Conservation (phyloP, 1,284 basidiomycete genomes). For the Marasmius oreades region DNA sequence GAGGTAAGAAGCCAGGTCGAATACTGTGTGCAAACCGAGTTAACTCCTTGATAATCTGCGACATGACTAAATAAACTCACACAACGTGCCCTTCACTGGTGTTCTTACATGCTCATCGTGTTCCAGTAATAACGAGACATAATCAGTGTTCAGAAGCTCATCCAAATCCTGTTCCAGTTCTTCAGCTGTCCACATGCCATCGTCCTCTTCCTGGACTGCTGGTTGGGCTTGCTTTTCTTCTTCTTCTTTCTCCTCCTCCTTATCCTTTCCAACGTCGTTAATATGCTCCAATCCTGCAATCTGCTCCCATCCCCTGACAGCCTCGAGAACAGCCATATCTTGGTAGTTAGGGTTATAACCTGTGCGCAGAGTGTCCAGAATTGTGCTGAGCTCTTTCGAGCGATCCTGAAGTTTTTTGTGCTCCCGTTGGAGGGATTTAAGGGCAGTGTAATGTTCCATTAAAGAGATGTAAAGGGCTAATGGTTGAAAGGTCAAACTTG, state of each 20-base stretch:
- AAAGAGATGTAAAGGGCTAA: constrained; percentile 81
- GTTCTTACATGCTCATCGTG: constrained; percentile 64
- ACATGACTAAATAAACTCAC: constrained; percentile 39
- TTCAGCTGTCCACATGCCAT: constrained; percentile 51
- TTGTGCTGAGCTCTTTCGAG: constrained; percentile 77
- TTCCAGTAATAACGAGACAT: constrained; percentile 69
- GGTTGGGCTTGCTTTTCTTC: constrained; percentile 30
- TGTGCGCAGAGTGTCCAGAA: constrained; percentile 77
- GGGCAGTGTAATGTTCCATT: constrained; percentile 67
- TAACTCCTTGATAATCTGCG: background rate
- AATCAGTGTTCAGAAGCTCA: constrained; percentile 66
- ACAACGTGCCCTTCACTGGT: constrained; percentile 43
- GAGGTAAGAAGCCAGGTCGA: constrained; percentile 80
- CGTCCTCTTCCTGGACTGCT: constrained; percentile 36
- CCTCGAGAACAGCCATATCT: constrained; percentile 98
- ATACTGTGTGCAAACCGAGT: constrained; percentile 48
- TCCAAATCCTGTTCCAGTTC: constrained; percentile 62
- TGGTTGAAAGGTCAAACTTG: constrained; percentile 6
- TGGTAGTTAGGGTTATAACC: constrained; percentile 99
- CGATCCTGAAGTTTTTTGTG: constrained; percentile 72
- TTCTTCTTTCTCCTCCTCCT: constrained; percentile 31
- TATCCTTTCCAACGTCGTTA: constrained; percentile 51
- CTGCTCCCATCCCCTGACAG: constrained; percentile 90
- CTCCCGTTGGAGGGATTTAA: constrained; percentile 74
- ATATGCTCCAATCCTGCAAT: constrained; percentile 71